A percentile compares a stretch with the other conserved stretches of the same genome.
phyloP scores from a whole-genome alignment of 2,329 filamentous ascomycete genomes.

The Claviceps pazoutovae region DNA sequence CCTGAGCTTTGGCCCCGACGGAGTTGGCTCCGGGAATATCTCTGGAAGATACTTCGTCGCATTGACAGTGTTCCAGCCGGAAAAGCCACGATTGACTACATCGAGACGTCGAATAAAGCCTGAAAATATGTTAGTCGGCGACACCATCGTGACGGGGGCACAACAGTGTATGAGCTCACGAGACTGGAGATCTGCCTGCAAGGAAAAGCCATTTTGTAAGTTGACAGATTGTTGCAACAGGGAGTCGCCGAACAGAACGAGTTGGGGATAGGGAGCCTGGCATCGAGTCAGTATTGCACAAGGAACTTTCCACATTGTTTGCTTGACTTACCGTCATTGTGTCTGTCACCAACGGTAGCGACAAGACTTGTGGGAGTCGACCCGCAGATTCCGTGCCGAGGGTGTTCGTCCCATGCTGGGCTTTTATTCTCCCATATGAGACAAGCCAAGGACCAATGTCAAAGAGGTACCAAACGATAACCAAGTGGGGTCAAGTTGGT shows the following conservation, averaged over 20 bases:
- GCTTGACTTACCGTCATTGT: slow-evolving; percentile 12
- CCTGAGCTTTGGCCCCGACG: slow-evolving; percentile 43
- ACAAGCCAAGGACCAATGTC: not conserved
- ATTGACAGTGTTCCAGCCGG: slow-evolving; percentile 72
- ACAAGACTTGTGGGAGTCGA: not conserved
- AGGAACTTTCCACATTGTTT: not conserved
- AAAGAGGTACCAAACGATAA: not conserved
- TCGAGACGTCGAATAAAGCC: slow-evolving; percentile 67
- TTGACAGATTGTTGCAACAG: slow-evolving; percentile 58
- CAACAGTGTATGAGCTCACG: slow-evolving; percentile 30
- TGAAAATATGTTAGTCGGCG: slow-evolving; percentile 18
- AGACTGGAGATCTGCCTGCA: slow-evolving; percentile 56
- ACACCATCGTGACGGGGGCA: not conserved
- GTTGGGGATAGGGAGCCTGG: slow-evolving; percentile 44
- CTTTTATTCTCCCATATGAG: not conserved
- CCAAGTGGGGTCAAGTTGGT: not conserved
- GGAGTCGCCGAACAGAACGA: slow-evolving; percentile 82
- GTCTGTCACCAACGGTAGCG: not conserved
- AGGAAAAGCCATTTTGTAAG: slow-evolving; percentile 54
- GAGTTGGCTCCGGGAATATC: slow-evolving; percentile 54
- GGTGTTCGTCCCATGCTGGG: not conserved
- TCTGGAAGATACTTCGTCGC: slow-evolving; percentile 53
- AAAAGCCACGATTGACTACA: slow-evolving; percentile 77
- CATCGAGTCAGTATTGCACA: not conserved
- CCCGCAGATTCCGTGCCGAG: too few species aligned